These are phyloP conservation scores for Russula compacta DNA, from an alignment of 768 basidiomycete species.

Conservation along the genomic window DNA sequence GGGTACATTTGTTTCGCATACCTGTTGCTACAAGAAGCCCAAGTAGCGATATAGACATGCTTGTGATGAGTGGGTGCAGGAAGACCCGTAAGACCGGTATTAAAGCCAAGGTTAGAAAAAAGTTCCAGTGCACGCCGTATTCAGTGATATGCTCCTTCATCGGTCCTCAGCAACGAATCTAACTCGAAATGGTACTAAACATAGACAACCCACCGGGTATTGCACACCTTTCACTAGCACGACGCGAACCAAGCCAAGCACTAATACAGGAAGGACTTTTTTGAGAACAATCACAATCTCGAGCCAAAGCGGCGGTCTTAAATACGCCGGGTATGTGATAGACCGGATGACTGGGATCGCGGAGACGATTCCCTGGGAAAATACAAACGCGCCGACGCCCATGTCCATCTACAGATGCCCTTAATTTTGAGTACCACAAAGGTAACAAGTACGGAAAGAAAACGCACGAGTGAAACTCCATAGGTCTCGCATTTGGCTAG, in stretches of 20 bases:
- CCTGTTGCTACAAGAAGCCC: constrained; percentile 52
- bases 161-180: not conserved
- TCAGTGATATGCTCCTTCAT: constrained; percentile 90
- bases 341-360: constrained; percentile 71
- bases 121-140: constrained; percentile 98
- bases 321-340: constrained; percentile 49
- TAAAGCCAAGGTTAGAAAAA: constrained; percentile 87
- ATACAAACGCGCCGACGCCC: constrained; percentile 96
- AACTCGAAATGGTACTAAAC: not conserved
- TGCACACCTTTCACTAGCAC: constrained; percentile 85
- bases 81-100: constrained; percentile 65
- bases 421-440: not conserved
- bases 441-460: not conserved
- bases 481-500: constrained; percentile 92
- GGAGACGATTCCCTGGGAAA: constrained; percentile 91
- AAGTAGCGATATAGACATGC: constrained; percentile 49
- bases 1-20: constrained; percentile 26
- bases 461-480: constrained; percentile 82
- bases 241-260: constrained; percentile 69
- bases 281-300: constrained; percentile 44
- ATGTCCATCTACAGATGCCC: constrained; percentile 74
- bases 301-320: constrained; percentile 38
- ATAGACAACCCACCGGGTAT: constrained; percentile 63
- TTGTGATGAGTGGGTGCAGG: constrained; percentile 55
- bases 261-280: constrained; percentile 58